Conservation (phyloP, 345 rosid species). For the Bruguiera gymnorhiza region DNA sequence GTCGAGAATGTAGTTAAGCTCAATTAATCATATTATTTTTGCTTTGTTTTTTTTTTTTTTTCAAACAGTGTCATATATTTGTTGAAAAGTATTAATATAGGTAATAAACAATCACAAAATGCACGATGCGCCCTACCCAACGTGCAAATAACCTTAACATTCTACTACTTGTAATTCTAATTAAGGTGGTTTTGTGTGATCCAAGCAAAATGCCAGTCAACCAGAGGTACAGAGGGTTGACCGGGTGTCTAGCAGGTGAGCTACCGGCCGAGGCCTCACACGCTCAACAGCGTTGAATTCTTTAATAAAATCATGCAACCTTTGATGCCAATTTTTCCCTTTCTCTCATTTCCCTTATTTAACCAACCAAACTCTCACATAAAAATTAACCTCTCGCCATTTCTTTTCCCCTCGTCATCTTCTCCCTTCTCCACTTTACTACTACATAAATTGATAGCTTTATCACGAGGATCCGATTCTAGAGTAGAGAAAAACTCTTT, state of each 20-base stretch:
- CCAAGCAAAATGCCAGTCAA: slow-evolving; percentile 1
- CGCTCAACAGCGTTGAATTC: slow-evolving; percentile 92
- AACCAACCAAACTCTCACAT: slow-evolving; percentile 10
- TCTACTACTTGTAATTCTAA: too few species aligned
- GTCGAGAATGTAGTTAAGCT: too few species aligned
- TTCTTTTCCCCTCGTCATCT: slow-evolving; percentile 24
- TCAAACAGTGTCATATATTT: too few species aligned
- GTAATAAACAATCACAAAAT: too few species aligned
- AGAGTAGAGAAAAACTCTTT: not conserved
- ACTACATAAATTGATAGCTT: not conserved
- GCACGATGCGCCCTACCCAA: too few species aligned
- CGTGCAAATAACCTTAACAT: too few species aligned
- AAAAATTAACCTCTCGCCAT: slow-evolving; percentile 23
- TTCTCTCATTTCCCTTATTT: not conserved
- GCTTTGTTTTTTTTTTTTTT: too few species aligned
- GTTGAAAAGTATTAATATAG: too few species aligned
- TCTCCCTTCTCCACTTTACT: slow-evolving; percentile 1
- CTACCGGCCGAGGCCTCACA: slow-evolving; percentile 82
- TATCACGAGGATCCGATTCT: too few species aligned
- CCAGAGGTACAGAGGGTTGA: slow-evolving; percentile 39
- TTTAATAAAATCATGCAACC: slow-evolving; percentile 78
- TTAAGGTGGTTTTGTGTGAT: too few species aligned
- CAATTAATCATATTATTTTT: too few species aligned
- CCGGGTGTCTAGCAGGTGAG: slow-evolving; percentile 87
- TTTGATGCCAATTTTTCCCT: slow-evolving; percentile 36